Evolutionary conservation across 2,329 filamentous ascomycete genomes (phyloP).

Genomic region (Fusarium domesticum): DNA sequence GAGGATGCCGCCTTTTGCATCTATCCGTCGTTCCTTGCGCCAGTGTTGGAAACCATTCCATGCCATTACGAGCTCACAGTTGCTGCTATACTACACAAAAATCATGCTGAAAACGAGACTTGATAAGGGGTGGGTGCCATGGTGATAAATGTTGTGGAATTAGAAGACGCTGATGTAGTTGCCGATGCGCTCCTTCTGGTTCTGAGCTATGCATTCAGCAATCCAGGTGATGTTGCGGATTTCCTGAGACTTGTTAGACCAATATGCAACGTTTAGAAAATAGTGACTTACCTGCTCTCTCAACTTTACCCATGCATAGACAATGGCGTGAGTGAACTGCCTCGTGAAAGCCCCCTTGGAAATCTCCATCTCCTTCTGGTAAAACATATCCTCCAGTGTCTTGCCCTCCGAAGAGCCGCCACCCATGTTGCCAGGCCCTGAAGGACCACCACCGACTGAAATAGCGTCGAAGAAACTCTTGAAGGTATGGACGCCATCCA

Average conservation of each 20-base stretch:
- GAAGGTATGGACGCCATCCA: conserved; percentile 91
- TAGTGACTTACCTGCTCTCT: conserved; percentile 77
- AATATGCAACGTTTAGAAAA: background rate
- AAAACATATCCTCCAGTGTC: conserved; percentile 96
- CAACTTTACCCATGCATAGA: conserved; percentile 97
- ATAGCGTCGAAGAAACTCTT: conserved; percentile 94
- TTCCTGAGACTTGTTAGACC: conserved; percentile 62
- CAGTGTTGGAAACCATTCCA: conserved; percentile 31
- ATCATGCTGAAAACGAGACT: conserved; percentile 31
- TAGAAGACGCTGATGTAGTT: conserved; percentile 99
- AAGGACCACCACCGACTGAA: conserved; percentile 68
- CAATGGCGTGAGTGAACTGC: conserved; percentile 91
- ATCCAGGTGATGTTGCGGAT: conserved; percentile 99
- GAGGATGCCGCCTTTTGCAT: conserved; percentile 28
- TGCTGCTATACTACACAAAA: conserved; percentile 45
- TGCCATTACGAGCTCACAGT: conserved; percentile 37
- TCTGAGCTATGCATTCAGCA: conserved; percentile 98
- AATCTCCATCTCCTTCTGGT: conserved; percentile 99
- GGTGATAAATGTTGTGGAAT: conserved; percentile 29
- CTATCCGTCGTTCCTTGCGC: conserved; percentile 33
- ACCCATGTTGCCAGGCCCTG: conserved; percentile 78
- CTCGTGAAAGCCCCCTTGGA: conserved; percentile 92
- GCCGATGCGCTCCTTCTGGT: conserved; percentile 97
- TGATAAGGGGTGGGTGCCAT: conserved; percentile 4
- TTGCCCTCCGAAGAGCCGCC: conserved; percentile 77